phyloP scores from a whole-genome alignment of 805 yeast genomes.

The Nakazawaea pomicola region DNA sequence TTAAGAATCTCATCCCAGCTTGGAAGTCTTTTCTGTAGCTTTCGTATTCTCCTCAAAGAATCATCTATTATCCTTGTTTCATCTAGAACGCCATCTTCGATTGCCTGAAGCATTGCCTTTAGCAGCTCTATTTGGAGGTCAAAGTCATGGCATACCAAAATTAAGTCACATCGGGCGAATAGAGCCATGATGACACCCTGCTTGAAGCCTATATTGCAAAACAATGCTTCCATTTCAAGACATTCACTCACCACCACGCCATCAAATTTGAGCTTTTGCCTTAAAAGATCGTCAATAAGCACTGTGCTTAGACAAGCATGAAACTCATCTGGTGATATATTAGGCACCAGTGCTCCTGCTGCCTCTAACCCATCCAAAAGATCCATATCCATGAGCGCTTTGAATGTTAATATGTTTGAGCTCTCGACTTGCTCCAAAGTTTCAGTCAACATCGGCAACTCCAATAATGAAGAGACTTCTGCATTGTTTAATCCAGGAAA shows the following conservation, averaged over 20 bases:
- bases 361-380: slow-evolving; percentile 52
- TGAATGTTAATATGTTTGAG: slow-evolving; percentile 47
- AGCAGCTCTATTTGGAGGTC: slow-evolving; percentile 53
- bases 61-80: slow-evolving; percentile 36
- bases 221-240: slow-evolving; percentile 56
- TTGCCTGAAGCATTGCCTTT: slow-evolving; percentile 28
- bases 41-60: slow-evolving; percentile 38
- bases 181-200: slow-evolving; percentile 60
- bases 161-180: slow-evolving; percentile 62
- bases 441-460: slow-evolving; percentile 55
- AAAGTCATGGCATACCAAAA: slow-evolving; percentile 55
- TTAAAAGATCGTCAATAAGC: slow-evolving; percentile 42
- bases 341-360: slow-evolving; percentile 63
- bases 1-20: slow-evolving; percentile 39
- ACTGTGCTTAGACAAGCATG: slow-evolving; percentile 59
- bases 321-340: slow-evolving; percentile 52
- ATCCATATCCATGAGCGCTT: slow-evolving; percentile 35
- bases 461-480: slow-evolving; percentile 49
- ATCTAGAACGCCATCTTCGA: slow-evolving; percentile 26
- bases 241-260: slow-evolving; percentile 60
- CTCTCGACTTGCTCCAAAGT: slow-evolving; percentile 46
- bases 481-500: slow-evolving; percentile 67
- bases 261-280: slow-evolving; percentile 46
- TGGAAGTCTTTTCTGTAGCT: slow-evolving; percentile 35
- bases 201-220: slow-evolving; percentile 60